A percentile compares a stretch with the other conserved stretches of the same genome.
Conservation (phyloP, 2,329 filamentous ascomycete species). For the Parastagonospora nodorum region DNA sequence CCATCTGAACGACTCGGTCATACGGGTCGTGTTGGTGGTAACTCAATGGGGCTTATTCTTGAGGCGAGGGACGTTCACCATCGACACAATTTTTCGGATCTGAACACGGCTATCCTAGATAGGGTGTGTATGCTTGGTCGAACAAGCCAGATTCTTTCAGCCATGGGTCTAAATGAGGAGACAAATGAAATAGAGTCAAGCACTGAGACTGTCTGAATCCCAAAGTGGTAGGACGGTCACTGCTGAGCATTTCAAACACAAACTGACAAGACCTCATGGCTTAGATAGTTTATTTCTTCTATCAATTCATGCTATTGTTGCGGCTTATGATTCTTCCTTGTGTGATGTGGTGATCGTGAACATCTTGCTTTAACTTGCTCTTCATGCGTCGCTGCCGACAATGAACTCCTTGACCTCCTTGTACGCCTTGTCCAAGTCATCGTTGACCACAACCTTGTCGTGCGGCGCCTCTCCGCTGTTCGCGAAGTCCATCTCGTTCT, state of each 20-base stretch:
- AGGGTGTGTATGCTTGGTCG: constrained; percentile 63
- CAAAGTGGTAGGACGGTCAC: constrained; percentile 51
- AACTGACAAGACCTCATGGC: constrained; percentile 51
- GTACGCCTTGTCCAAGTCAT: constrained; percentile 57
- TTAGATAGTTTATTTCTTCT: constrained; percentile 26
- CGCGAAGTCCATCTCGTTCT: constrained; percentile 50
- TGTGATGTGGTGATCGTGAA: neutral
- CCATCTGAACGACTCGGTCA: constrained; percentile 49
- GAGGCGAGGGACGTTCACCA: constrained; percentile 82
- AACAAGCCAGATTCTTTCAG: constrained; percentile 66
- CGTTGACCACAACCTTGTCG: constrained; percentile 59
- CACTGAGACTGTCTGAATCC: constrained; percentile 71
- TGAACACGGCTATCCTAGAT: constrained; percentile 44
- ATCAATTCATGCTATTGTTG: constrained; percentile 2
- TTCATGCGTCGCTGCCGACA: constrained; percentile 45
- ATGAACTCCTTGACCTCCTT: constrained; percentile 57
- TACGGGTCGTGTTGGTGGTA: constrained; percentile 61
- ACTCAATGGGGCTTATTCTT: constrained; percentile 99
- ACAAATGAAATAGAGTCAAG: constrained; percentile 95
- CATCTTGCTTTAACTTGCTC: neutral
- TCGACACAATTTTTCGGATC: constrained; percentile 49
- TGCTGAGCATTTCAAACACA: constrained; percentile 53
- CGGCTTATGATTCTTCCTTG: constrained; percentile 7
- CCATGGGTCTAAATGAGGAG: constrained; percentile 79
- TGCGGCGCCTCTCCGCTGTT: constrained; percentile 51